Evolutionary conservation across 75 land plant genomes (phyloP), one percentile per base, ranked within the genome.

Genomic region (Chamaecyparis obtusa): DNA sequence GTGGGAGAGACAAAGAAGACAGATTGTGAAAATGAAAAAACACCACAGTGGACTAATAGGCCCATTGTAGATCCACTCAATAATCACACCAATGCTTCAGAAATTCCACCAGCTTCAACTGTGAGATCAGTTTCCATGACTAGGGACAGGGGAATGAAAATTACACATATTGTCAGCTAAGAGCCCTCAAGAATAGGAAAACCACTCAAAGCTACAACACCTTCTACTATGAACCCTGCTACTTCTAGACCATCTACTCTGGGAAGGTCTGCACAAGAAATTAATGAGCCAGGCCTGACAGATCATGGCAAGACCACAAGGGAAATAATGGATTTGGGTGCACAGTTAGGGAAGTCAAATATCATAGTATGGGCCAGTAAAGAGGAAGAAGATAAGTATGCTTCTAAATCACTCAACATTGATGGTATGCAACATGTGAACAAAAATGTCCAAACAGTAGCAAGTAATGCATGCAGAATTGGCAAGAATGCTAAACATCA

Each of bases 141-240:
- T n/a, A 94, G 97, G 82, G 99, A 98, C 56, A 95, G 93, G 96
- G 98, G 99, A 35, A 97, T 98, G 3, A 96, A 97, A 89, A 96
- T 97, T 96, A 97, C 99, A 15, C 99, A 98, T 0, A 90, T 93
- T 49, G 96, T 92, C 4, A 97, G 97, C 84, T 92, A 90, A 78
- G 98, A 95, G 90, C 98, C 95, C 1, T 96, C 97, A 13, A 90
- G 96, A 64, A 92, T 94, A 9, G 96, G 89, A 9, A 94, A 96
- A 43, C 99, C 98, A 0, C 44, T 95, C 17, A 90, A 91, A 86
- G 92, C 94, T 9, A 88, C 92, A 10, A 91, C 94, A 21, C 98
- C 98, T 10, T 90, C 89, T 1, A 46, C 87, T n/a, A 87, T 90
- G 85, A 93, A 7, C 88, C 95, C 3, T 88, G 97, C 0, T n/a